A percentile compares a stretch with the other conserved stretches of the same genome.
Conservation (phyloP, 2,329 filamentous ascomycete genomes). For the Cladosporium sp. region DNA sequence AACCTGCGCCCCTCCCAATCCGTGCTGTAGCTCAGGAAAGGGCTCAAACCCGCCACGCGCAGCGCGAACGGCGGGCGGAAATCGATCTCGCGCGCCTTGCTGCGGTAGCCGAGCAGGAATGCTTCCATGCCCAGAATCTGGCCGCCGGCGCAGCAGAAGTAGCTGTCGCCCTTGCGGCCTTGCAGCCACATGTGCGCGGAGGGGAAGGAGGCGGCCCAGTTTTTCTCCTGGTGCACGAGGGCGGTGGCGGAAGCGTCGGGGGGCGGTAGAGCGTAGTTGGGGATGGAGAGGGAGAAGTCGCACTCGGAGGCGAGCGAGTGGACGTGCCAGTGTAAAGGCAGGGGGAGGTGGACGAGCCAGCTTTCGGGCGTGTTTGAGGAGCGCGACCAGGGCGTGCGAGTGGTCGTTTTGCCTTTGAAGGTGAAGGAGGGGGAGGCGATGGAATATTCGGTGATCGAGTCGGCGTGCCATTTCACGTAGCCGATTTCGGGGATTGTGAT, state of each 20-base stretch:
- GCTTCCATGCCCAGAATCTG: slow-evolving; percentile 40
- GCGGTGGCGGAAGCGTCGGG: slow-evolving; percentile 32
- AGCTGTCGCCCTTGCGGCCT: slow-evolving; percentile 27
- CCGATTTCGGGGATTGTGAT: slow-evolving; percentile 39
- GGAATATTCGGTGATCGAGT: slow-evolving; percentile 37
- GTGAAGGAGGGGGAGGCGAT: slow-evolving; percentile 34
- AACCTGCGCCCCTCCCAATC: slow-evolving; percentile 40
- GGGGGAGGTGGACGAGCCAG: slow-evolving; percentile 41
- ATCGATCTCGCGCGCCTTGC: slow-evolving; percentile 34
- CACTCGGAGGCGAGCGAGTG: slow-evolving; percentile 42
- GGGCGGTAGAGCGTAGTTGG: slow-evolving; percentile 23
- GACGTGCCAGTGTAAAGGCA: slow-evolving; percentile 51
- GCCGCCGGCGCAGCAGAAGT: slow-evolving; percentile 36
- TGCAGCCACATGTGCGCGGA: slow-evolving; percentile 41
- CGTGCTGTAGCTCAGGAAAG: slow-evolving; percentile 39
- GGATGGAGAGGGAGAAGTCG: slow-evolving; percentile 37
- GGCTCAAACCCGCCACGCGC: slow-evolving; percentile 33
- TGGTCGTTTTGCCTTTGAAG: slow-evolving; percentile 38
- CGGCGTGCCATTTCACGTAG: slow-evolving; percentile 32
- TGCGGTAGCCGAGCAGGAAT: slow-evolving; percentile 45
- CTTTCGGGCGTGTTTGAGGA: slow-evolving; percentile 41
- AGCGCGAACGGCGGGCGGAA: slow-evolving; percentile 45
- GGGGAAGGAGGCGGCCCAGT: slow-evolving; percentile 47
- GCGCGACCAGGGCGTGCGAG: slow-evolving; percentile 37
- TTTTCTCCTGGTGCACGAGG: slow-evolving; percentile 48